A percentile compares a stretch with the other conserved stretches of the same genome.
Evolutionary conservation across 768 basidiomycete genomes (phyloP).

Genomic region (Scleroderma citrinum): DNA sequence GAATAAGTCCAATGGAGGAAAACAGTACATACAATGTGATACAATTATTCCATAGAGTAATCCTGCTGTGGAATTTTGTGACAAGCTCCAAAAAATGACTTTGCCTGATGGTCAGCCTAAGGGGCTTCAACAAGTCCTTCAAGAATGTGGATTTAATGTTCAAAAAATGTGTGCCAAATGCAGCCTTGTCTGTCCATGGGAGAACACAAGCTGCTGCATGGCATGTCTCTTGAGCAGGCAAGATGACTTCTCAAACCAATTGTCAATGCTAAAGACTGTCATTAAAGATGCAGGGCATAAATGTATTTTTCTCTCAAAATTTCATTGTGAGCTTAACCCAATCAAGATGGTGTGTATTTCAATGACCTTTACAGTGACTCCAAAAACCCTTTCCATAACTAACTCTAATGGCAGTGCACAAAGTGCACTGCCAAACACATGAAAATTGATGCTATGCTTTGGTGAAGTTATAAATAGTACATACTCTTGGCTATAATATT

Average conservation of each 20-base stretch:
- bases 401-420: no score
- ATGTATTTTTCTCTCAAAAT: slow-evolving; percentile 31
- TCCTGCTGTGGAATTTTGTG: slow-evolving; percentile 1
- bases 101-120: slow-evolving; percentile 18
- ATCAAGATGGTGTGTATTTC: slow-evolving; percentile 8
- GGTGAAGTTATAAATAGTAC: no score
- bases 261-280: slow-evolving; percentile 16
- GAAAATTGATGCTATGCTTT: no score
- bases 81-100: slow-evolving; percentile 32
- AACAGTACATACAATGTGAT: slow-evolving; percentile 13
- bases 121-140: slow-evolving; percentile 4
- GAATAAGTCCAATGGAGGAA: slow-evolving; percentile 18
- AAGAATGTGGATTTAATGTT: slow-evolving; percentile 37
- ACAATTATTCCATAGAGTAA: slow-evolving; percentile 18
- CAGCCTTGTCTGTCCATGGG: slow-evolving; percentile 15
- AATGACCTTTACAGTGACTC: no score
- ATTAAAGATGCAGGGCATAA: slow-evolving; percentile 21
- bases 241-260: slow-evolving; percentile 21
- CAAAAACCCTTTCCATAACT: no score
- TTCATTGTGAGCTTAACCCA: slow-evolving; percentile 33
- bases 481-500: no score
- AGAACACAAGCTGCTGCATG: slow-evolving; percentile 22
- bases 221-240: slow-evolving; percentile 21
- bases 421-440: no score
- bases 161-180: slow-evolving; percentile 30